phyloP scores from a whole-genome alignment of 164 flowering plant genomes.

The Berberis thunbergii region DNA sequence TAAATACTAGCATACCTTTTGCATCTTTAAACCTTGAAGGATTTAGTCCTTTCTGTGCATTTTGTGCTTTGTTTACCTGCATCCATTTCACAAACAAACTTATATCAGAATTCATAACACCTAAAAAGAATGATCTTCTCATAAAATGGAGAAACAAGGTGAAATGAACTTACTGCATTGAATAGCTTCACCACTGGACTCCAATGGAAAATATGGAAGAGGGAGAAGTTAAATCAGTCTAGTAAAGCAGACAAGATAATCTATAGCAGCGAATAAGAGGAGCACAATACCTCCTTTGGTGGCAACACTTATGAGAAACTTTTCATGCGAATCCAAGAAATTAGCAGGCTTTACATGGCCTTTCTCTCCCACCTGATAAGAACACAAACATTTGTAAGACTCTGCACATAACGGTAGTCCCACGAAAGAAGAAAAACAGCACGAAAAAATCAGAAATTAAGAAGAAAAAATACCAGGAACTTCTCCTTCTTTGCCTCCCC shows the following conservation, averaged over 20 bases:
- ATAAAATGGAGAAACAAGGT: neutral
- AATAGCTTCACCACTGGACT: constrained; percentile 82
- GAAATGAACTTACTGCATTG: constrained; percentile 72
- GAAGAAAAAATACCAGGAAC: constrained; percentile 41
- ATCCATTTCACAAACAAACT: constrained; percentile 2
- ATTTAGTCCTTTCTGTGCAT: constrained; percentile 70
- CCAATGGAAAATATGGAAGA: constrained; percentile 23
- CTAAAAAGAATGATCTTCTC: neutral
- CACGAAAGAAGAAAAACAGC: neutral
- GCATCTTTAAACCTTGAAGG: constrained; percentile 67
- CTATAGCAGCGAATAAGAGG: neutral
- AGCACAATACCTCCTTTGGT: constrained; percentile 81
- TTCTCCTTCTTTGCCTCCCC: constrained; percentile 77
- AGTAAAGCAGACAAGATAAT: neutral
- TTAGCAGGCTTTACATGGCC: constrained; percentile 79
- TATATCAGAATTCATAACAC: neutral
- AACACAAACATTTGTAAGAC: neutral
- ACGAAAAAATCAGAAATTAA: neutral
- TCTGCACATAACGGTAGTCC: constrained; percentile 1
- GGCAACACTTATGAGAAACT: constrained; percentile 78
- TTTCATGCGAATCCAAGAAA: constrained; percentile 75
- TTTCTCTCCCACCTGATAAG: constrained; percentile 51
- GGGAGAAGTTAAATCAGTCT: constrained; percentile 16
- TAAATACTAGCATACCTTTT: constrained; percentile 44
- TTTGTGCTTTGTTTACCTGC: constrained; percentile 92